A percentile compares a stretch with the other conserved stretches of the same genome.
These are phyloP conservation scores for Boletus speciosus DNA, from an alignment of 768 basidiomycete genomes.

Conservation along the genomic window DNA sequence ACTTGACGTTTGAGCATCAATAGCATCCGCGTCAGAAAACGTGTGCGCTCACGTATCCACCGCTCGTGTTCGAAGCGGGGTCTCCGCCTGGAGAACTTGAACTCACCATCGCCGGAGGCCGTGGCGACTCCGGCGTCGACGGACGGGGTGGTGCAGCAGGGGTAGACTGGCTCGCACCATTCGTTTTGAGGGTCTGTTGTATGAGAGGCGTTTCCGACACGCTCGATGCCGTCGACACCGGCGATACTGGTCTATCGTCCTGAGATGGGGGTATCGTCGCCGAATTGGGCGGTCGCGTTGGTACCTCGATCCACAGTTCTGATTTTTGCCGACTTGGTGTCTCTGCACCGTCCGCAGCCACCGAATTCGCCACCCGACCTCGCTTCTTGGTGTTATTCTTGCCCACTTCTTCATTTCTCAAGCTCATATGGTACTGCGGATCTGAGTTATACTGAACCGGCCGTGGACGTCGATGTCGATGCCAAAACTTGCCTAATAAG, in stretches of 20 bases:
- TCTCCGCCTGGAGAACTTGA: constrained; percentile 22
- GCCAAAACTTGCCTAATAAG: constrained; percentile 80
- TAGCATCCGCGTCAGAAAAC: constrained; percentile 24
- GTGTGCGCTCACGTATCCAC: constrained; percentile 26
- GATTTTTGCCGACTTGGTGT: constrained; percentile 46
- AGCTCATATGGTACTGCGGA: constrained; percentile 60
- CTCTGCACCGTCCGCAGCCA: constrained; percentile 42
- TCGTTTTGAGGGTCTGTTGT: constrained; percentile 53
- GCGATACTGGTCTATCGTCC: constrained; percentile 59
- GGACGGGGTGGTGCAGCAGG: constrained; percentile 19
- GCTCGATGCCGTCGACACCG: constrained; percentile 71
- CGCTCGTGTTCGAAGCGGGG: constrained; percentile 8
- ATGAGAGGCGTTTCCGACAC: constrained; percentile 73
- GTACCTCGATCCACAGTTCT: constrained; percentile 36
- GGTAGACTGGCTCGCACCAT: constrained; percentile 39
- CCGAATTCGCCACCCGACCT: constrained; percentile 28
- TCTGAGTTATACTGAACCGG: constrained; percentile 80
- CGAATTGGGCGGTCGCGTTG: constrained; percentile 32
- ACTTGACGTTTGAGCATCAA: constrained; percentile 33
- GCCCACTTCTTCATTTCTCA: constrained; percentile 55
- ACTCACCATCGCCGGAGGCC: constrained; percentile 2
- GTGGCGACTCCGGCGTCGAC: constrained; percentile 27
- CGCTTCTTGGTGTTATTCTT: constrained; percentile 55
- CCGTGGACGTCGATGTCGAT: constrained; percentile 76
- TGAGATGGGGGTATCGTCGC: constrained; percentile 33